Base-by-base conservation (phyloP, 2,329 filamentous ascomycete species). In the Aspergillus novoparasiticus region DNA sequence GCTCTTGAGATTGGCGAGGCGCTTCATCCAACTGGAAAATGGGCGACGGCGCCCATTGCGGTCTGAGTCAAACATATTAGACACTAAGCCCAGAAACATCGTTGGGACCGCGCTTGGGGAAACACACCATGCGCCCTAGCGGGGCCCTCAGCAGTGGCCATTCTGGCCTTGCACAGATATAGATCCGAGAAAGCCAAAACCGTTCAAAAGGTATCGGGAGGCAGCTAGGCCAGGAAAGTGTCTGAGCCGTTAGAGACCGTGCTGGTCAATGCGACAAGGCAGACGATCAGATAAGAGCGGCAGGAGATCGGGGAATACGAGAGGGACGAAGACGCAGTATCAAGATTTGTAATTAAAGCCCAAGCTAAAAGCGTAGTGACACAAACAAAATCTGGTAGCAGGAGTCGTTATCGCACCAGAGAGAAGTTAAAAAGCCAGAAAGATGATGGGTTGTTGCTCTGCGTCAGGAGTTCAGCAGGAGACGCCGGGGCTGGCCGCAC, bases 21-120 rank as follows among this genome's bases (percentile, higher is more conserved):
- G 94, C 84, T 94, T 96, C 83, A 99, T 93, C 91, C 94, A 96
- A 69, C 89, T 92, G 54, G 94, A 87, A 76, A 98, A 98, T 28
- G 94, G 94, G 67, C 92, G 89, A 71, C 93, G 90, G 68, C 93
- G 90, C 71, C 86, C 86, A 73, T 89, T 84, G 69, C 88, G 87
- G 77, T 93, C 90, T 93, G 79, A 64, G 55, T 36, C 41, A 54
- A 21, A 34, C 36, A 34, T 32, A 48, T 64, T 41, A 65, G 62
- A 41, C 51, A 56, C 48, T 67, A 26, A 23, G 28, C 34, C 3
- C 12, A 21, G n/a, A 39, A 34, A 26, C n/a, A 55, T 21, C n/a
- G n/a, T 39, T 51, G n/a, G 30, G 30, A 43, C 21, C n/a, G 34
- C 21, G 50, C 57, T 53, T 39, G 41, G 51, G 64, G 41, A 32